Base-by-base conservation (phyloP, 2,329 filamentous ascomycete genomes). In the Diaporthe aspalathi region DNA sequence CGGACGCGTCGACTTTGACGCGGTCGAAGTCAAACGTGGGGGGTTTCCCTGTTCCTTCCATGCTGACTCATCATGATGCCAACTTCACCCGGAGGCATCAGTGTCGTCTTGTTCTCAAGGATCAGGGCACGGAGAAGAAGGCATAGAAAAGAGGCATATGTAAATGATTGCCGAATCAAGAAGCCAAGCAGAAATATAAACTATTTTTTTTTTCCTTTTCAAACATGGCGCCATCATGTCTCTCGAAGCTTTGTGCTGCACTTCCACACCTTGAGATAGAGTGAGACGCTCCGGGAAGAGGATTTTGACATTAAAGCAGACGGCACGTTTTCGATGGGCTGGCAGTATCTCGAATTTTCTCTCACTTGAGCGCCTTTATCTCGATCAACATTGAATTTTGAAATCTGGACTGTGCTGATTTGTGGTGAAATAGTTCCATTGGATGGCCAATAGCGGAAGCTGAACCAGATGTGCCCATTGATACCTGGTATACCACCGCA, bases 1-100 rank as follows among this genome's bases (percentile, higher is more conserved):
- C 14, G 27, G 29, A 63, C 60, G 43, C 60, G 60, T 49, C 24
- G 43, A 49, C 60, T 35, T 43, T 35, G 60, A 49, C 60, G 60
- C 57, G 57, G 57, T 35, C 22, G 57, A 32, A 12, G 20, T 17
- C 5, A 6, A 17, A 35, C 9, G 60, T 35, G 60, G 54, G 38
- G 54, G 54, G 14, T 2, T 20, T 43, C 17, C 22, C 22, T 29
- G 16, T n/a, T 17, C 29, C 7, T 27, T 27, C 43, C 1, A 16
- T 47, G 60, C 60, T 63, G 43, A 63, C 43, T 63, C 60, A 63
- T 63, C 57, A 63, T 16, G 3, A 3, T 16, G 22, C 22, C 20
- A 1, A 11, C 27, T 24, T 16, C 12, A n/a, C 4, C 5, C 20
- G 20, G 3, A 52, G 49, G 29, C 1, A 29, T 1, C 5, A 63